Conservation (phyloP, 768 basidiomycete species). For the Kwoniella sp. region DNA sequence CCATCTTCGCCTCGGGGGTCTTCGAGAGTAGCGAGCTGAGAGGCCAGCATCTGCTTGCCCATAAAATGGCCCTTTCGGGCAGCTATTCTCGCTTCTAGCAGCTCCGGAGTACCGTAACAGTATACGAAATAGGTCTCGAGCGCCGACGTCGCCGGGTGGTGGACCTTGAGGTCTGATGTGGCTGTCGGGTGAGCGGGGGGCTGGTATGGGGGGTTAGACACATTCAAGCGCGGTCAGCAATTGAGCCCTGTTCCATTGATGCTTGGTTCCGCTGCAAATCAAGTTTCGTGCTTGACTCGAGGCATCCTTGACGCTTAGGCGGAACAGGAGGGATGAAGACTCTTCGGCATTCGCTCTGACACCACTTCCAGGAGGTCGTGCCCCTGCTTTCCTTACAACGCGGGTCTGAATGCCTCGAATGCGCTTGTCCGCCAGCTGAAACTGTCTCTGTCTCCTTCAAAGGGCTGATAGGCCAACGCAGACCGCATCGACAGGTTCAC, state of each 20-base stretch:
- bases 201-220: no score
- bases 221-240: no score
- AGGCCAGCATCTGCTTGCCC: conserved; percentile 53
- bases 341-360: no score
- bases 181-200: conserved; percentile 42
- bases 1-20: conserved; percentile 50
- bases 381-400: no score
- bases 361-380: no score
- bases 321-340: no score
- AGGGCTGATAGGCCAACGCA: not conserved
- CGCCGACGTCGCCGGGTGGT: conserved; percentile 49
- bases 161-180: conserved; percentile 42
- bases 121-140: conserved; percentile 79
- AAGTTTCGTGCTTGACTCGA: no score
- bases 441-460: not conserved
- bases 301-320: no score
- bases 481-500: conserved; percentile 4
- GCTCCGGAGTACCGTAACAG: conserved; percentile 54
- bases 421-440: not conserved
- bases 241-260: no score
- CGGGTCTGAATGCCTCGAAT: no score
- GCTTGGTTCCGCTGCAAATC: no score
- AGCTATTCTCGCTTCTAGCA: conserved; percentile 49
- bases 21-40: conserved; percentile 51
- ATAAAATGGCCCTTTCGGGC: conserved; percentile 54